Evolutionary conservation across 2,329 filamentous ascomycete species (phyloP).

Genomic region (Sporothrix sp.): DNA sequence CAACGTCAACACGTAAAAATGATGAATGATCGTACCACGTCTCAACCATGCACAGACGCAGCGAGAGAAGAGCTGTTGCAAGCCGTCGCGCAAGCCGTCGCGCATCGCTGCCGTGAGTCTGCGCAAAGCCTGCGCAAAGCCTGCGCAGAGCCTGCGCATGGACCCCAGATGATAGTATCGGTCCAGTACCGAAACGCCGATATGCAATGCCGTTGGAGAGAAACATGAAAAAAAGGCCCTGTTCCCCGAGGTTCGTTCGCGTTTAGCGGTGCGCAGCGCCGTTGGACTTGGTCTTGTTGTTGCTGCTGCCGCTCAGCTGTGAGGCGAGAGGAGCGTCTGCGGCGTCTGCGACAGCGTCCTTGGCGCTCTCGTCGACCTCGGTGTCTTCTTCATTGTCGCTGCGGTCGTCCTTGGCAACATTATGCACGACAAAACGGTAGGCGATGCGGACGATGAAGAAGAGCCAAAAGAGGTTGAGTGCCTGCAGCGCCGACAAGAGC

Average conservation of each 20-base stretch:
- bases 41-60: neutral
- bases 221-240: neutral
- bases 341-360: constrained; percentile 13
- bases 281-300: constrained; percentile 21
- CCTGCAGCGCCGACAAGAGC: constrained; percentile 59
- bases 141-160: too few species aligned
- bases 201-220: constrained; percentile 8
- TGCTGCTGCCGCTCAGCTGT: constrained; percentile 11
- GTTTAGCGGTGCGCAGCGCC: constrained; percentile 10
- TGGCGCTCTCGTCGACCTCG: constrained; percentile 33
- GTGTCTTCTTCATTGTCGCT: constrained; percentile 60
- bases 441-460: constrained; percentile 68
- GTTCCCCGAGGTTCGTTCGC: neutral
- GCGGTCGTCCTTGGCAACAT: constrained; percentile 57
- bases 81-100: too few species aligned
- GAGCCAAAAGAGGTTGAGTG: constrained; percentile 73
- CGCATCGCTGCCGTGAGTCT: too few species aligned
- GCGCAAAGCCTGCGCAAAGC: too few species aligned
- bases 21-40: too few species aligned
- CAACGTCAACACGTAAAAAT: constrained; percentile 4
- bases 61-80: too few species aligned
- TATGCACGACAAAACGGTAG: constrained; percentile 56
- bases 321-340: neutral
- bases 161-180: too few species aligned
- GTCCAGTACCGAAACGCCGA: constrained; percentile 12